These are phyloP conservation scores for Penicillium silybi DNA, from an alignment of 495 filamentous ascomycete species.

Conservation along the genomic window DNA sequence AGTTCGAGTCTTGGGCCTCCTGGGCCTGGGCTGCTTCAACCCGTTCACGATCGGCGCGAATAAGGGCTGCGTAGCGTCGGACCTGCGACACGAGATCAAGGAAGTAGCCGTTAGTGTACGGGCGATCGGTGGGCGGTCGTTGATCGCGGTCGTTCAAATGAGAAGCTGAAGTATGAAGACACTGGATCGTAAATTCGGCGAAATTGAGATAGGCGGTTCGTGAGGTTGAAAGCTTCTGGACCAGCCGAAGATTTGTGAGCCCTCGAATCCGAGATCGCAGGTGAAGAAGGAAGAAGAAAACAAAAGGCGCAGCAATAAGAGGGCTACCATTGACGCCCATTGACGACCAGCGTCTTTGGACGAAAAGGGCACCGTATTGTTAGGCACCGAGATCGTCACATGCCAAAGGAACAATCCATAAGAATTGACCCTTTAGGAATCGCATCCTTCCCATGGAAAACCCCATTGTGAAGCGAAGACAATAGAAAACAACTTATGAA, in stretches of 20 bases:
- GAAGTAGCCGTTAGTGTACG: slow-evolving; percentile 90
- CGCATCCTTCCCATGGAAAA: background rate
- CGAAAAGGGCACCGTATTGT: background rate
- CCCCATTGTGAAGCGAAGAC: background rate
- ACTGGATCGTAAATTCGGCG: slow-evolving; percentile 81
- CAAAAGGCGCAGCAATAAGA: background rate
- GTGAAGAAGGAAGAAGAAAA: background rate
- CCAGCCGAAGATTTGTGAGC: background rate
- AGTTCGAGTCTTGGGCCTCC: background rate
- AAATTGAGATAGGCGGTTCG: slow-evolving; percentile 71
- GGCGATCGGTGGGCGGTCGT: slow-evolving; percentile 72
- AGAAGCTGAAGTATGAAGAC: slow-evolving; percentile 77
- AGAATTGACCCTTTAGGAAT: no score
- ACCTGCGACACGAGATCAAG: slow-evolving; percentile 89
- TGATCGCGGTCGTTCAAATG: slow-evolving; percentile 76
- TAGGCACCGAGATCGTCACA: no score
- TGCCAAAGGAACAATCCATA: background rate
- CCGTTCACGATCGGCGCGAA: slow-evolving; percentile 50
- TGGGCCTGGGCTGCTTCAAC: slow-evolving; percentile 18
- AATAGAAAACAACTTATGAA: background rate
- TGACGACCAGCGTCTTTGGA: background rate
- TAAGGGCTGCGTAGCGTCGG: slow-evolving; percentile 61
- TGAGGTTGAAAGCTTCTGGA: slow-evolving; percentile 70
- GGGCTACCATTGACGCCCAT: background rate
- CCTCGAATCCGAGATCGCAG: background rate